Base-by-base conservation (phyloP, 1,284 basidiomycete species). In the Microbotryum lychnidis-dioicae region DNA sequence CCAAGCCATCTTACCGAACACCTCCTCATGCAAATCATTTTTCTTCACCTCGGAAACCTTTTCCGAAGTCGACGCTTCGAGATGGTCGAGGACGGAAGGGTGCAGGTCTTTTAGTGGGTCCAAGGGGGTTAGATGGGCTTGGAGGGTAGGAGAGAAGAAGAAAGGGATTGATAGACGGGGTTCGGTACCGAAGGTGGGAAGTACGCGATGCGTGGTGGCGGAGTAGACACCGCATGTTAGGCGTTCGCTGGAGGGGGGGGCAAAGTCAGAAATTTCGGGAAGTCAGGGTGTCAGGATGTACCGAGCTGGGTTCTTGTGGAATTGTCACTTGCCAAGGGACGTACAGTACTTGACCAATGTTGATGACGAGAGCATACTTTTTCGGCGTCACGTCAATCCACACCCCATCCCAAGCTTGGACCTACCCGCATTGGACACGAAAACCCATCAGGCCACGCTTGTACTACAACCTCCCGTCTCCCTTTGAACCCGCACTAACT, bases 101-200 rank as follows among this genome's bases (percentile, higher is more conserved):
- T 60, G 61, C 8, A 66, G 37, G 8, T 50, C 12, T 1, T 37
- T 9, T 7, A 27, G 45, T 0, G 49, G 46, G 47, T 42, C 37
- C 4, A 66, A 50, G 6, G 62, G 54, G 16, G 20, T 52, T 18
- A 66, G 27, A 12, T 21, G n/a, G 3, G 64, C 7, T 12, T 37
- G 5, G 31, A 66, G 62, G 10, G 27, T 37, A 0, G 64, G 64
- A 25, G 29, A 63, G 64, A 56, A 63, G 58, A 66, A 66, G 58
- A 66, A 66, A 29, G 64, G 64, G 54, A 66, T 66, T 9, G 61
- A 63, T 46, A 63, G 25, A 31, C 64, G 61, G 0, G 64, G 46
- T 4, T 44, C 3, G 6, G 61, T 16, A 21, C 51, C 44, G 21
- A 23, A 7, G 4, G 60, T 60, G 12, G 58, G 52, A 47, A 66